Evolutionary conservation across 441 rosid species (phyloP).

Genomic region (Raphanus hybrid): DNA sequence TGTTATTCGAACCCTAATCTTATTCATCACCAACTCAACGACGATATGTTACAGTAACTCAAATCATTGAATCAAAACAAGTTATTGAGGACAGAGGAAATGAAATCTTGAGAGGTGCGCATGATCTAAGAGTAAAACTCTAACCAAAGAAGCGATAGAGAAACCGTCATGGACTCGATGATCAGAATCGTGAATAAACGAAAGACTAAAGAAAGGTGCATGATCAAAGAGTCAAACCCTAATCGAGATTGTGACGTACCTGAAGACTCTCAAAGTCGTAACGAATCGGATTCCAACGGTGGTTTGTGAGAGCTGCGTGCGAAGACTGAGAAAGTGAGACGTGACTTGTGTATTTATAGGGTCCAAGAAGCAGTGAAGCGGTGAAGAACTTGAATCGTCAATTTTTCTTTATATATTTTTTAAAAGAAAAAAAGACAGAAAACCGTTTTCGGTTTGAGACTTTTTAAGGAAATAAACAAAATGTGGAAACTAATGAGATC

Average conservation of each 20-base stretch:
- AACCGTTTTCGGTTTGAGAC: neutral
- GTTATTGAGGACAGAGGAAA: neutral
- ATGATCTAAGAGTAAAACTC: too few species aligned
- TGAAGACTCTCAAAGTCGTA: neutral
- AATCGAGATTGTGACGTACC: conserved; percentile 14
- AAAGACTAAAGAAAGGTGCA: neutral
- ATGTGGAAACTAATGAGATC: neutral
- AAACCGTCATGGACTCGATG: conserved; percentile 4
- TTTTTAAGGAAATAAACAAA: neutral
- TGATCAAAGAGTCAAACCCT: neutral
- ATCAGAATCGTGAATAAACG: neutral
- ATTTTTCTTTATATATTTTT: neutral
- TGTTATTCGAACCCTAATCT: neutral
- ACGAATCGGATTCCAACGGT: neutral
- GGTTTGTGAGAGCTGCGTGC: neutral
- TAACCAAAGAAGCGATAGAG: neutral
- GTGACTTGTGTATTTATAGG: conserved; percentile 5
- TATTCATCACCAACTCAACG: neutral
- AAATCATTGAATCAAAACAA: neutral
- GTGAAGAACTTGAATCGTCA: conserved; percentile 14
- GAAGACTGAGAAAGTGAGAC: neutral
- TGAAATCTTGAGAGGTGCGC: neutral
- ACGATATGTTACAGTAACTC: neutral
- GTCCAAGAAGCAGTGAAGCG: conserved; percentile 6
- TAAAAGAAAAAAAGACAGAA: neutral